These are phyloP conservation scores for Plantago rigida DNA, from an alignment of 305 asterid species.

Conservation along the genomic window DNA sequence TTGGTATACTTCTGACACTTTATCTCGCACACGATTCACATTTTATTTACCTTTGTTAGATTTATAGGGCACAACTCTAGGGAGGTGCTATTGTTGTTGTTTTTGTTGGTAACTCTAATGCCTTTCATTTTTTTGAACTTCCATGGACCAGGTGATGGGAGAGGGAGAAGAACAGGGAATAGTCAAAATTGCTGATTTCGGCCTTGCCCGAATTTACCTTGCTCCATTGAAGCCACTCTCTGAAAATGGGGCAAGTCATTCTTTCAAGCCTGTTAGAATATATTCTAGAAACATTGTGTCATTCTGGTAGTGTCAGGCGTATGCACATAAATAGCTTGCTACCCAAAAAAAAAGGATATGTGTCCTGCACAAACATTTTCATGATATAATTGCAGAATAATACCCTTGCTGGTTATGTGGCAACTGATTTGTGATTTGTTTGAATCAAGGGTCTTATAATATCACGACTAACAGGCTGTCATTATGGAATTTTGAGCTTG, in stretches of 20 bases:
- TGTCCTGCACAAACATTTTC: neutral
- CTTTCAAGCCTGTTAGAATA: neutral
- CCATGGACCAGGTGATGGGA: slow-evolving; percentile 76
- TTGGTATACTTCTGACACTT: slow-evolving; percentile 43
- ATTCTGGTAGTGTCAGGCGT: neutral
- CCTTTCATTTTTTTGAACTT: slow-evolving; percentile 20
- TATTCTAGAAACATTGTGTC: slow-evolving; percentile 3
- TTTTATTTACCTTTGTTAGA: neutral
- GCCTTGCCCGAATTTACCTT: slow-evolving; percentile 92
- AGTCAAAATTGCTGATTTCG: slow-evolving; percentile 90
- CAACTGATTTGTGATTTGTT: neutral
- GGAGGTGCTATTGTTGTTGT: slow-evolving; percentile 4
- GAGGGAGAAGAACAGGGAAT: slow-evolving; percentile 96
- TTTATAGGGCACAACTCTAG: slow-evolving; percentile 7
- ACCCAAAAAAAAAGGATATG: neutral
- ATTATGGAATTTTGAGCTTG: neutral
- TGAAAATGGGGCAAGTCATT: slow-evolving; percentile 76
- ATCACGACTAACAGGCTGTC: neutral
- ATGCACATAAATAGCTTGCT: too few species aligned
- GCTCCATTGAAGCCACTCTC: slow-evolving; percentile 81
- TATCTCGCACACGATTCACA: slow-evolving; percentile 6
- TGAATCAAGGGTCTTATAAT: slow-evolving; percentile 1
- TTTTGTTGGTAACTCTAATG: slow-evolving; percentile 6
- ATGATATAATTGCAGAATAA: too few species aligned
- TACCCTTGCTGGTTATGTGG: neutral